Evolutionary conservation across 306 rosid species (phyloP), one percentile per base, ranked within the genome.

Genomic region (Castanospermum australe): DNA sequence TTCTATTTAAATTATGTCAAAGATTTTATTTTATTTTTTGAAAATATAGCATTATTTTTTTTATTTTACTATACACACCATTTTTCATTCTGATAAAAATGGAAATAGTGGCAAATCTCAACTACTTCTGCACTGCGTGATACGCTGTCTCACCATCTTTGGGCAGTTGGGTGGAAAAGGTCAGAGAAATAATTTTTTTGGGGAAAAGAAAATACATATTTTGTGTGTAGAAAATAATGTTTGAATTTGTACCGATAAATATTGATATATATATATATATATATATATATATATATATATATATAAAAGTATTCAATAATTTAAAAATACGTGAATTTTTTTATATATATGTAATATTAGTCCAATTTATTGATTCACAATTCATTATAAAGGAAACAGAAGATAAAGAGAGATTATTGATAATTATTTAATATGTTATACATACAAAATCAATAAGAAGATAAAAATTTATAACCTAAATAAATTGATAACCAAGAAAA

Each of bases 141-240:
- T 73, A 81, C 42, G 76, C 22, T 80, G 84, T 65, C 79, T 73
- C 84, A 13, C 55, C 55, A 72, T 71, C 67, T 72, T 62, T 72
- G 67, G 74, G 63, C 67, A 51, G 33, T 79, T 79, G 32, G 56
- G 33, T 22, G 9, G 15, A 32, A 79, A 78, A 45, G 30, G 32
- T 9, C 33, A 4, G 30, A 20, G 12, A 57, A 55, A 41, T 67
- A 38, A 24, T 64, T 77, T 20, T 51, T 65, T 24, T 32, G 64
- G 10, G 1, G 4, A 10, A 28, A 59, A 59, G 24, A 18, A 47
- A 47, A 15, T 14, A 47, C 18, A 0, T 0, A 44, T 47, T 0
- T 39, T n/a, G n/a, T n/a, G n/a, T n/a, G n/a, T n/a, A n/a, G n/a
- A n/a, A n/a, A n/a, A n/a, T n/a, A n/a, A n/a, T n/a, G n/a, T n/a